phyloP scores from a whole-genome alignment of 306 rosid genomes.

The Vachellia collinsii region DNA sequence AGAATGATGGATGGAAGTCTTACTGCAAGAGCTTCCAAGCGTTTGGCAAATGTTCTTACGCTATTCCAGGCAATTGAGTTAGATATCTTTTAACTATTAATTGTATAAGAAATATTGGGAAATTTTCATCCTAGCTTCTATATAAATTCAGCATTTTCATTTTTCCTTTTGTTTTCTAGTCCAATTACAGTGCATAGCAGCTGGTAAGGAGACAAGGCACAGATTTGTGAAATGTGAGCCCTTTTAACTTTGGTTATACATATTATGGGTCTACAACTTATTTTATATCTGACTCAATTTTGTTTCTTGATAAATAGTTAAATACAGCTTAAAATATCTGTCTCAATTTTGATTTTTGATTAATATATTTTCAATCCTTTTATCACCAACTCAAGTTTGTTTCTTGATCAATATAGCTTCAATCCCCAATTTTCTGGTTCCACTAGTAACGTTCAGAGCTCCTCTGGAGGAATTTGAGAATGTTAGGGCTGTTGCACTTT shows the following conservation, averaged over 20 bases:
- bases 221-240: constrained; percentile 27
- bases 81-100: background rate
- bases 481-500: constrained; percentile 25
- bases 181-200: constrained; percentile 24
- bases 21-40: constrained; percentile 28
- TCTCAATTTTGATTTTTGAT: background rate
- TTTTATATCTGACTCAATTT: background rate
- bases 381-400: background rate
- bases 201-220: constrained; percentile 8
- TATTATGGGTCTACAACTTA: background rate
- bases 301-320: background rate
- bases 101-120: background rate
- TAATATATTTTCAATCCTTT: background rate
- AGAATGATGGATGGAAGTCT: constrained; percentile 26
- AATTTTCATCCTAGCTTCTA: background rate
- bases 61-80: constrained; percentile 27
- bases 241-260: background rate
- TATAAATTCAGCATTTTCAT: background rate
- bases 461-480: constrained; percentile 29
- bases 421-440: constrained; percentile 31
- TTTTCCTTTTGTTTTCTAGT: background rate
- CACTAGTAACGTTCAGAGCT: constrained; percentile 14
- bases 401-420: constrained; percentile 22
- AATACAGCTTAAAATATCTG: background rate
- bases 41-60: constrained; percentile 27